Percentiles rank a stretch among this genome's conserved stretches.
Evolutionary conservation across 768 basidiomycete species (phyloP).

Genomic region (Kwoniella sp.): DNA sequence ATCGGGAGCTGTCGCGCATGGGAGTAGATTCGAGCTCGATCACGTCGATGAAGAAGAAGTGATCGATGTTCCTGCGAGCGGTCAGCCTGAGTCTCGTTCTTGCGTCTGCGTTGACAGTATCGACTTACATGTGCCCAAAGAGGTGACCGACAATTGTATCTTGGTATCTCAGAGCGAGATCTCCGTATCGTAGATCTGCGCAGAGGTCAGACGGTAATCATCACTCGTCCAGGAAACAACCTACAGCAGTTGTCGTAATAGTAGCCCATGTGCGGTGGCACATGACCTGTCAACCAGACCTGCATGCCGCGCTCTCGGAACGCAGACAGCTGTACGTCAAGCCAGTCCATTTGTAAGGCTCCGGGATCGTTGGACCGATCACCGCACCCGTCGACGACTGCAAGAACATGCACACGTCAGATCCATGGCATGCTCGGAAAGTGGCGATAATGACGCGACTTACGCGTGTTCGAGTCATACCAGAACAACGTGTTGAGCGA

Average conservation of each 20-base stretch:
- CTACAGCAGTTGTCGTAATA: conserved; percentile 80
- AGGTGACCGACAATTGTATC: conserved; percentile 83
- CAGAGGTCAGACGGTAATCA: conserved; percentile 8
- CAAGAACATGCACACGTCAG: conserved; percentile 1
- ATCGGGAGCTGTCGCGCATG: background rate
- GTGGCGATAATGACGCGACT: conserved; percentile 9
- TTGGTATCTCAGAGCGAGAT: conserved; percentile 72
- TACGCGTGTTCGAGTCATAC: conserved; percentile 82
- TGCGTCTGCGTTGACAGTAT: conserved; percentile 6
- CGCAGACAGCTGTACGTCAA: conserved; percentile 71
- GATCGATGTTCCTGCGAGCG: conserved; percentile 72
- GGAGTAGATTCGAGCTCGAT: conserved; percentile 42
- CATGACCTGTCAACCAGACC: conserved; percentile 64
- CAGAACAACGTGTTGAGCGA: conserved; percentile 87
- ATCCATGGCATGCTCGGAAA: background rate
- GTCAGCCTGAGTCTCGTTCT: background rate
- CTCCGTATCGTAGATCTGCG: conserved; percentile 55
- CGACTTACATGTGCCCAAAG: conserved; percentile 61
- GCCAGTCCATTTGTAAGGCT: conserved; percentile 81
- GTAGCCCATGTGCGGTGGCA: conserved; percentile 73
- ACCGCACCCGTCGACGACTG: conserved; percentile 73
- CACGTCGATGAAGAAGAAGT: conserved; percentile 53
- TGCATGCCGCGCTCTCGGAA: conserved; percentile 71
- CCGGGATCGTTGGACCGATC: conserved; percentile 70
- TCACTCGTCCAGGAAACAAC: conserved; percentile 39